These are phyloP conservation scores for Hanseniaspora jakobsenii DNA, from an alignment of 805 yeast genomes.

Conservation along the genomic window DNA sequence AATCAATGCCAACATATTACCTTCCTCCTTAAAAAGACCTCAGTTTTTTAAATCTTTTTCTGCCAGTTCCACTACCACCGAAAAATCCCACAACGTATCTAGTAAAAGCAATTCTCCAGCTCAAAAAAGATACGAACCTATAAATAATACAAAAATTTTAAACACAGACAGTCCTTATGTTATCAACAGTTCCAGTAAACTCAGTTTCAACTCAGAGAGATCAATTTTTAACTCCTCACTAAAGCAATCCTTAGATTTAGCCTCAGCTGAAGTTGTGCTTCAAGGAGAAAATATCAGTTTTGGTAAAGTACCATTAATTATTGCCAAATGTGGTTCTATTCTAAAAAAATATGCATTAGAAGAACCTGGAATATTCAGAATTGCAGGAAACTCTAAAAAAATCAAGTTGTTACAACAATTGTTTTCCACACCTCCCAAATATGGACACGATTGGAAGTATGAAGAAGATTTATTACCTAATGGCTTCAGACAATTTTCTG, in stretches of 20 bases:
- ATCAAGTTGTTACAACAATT: constrained; percentile 72
- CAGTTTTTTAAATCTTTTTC: constrained; percentile 28
- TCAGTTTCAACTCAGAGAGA: constrained; percentile 18
- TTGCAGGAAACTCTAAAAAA: constrained; percentile 82
- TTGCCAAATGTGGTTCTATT: constrained; percentile 89
- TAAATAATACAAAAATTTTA: background rate
- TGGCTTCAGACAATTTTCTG: constrained; percentile 51
- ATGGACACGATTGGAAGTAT: constrained; percentile 70
- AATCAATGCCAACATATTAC: background rate
- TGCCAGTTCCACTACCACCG: constrained; percentile 21
- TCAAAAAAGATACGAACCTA: background rate
- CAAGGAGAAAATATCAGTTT: constrained; percentile 57
- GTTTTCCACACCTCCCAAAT: constrained; percentile 79
- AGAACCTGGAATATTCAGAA: constrained; percentile 84
- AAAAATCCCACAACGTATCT: constrained; percentile 1
- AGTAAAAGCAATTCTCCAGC: background rate
- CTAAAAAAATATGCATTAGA: constrained; percentile 65
- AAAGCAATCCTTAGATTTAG: constrained; percentile 54
- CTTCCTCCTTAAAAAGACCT: constrained; percentile 12
- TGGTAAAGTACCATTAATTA: constrained; percentile 83
- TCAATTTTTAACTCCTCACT: constrained; percentile 72
- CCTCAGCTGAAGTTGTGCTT: constrained; percentile 50
- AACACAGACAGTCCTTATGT: constrained; percentile 16
- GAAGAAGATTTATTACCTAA: constrained; percentile 5
- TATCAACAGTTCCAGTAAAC: constrained; percentile 17